Evolutionary conservation across 257 asterid species (phyloP).

Genomic region (Solanum raphanifolium): DNA sequence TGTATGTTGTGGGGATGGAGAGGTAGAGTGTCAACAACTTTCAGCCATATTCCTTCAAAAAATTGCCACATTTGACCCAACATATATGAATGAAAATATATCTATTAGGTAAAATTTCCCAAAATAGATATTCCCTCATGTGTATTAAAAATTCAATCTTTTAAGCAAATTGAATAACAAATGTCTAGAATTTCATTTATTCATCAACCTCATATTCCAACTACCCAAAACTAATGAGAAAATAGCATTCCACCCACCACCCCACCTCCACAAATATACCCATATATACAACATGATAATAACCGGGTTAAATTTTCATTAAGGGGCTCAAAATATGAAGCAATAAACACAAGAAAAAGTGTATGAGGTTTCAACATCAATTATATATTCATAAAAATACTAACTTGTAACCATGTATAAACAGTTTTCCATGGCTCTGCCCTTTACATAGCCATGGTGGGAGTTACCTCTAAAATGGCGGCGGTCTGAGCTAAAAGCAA

Average conservation of each 20-base stretch:
- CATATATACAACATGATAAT: not conserved
- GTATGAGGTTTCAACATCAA: rapidly evolving
- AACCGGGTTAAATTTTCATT: not conserved
- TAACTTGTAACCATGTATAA: not conserved
- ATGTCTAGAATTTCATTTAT: not conserved
- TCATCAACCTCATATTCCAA: not conserved
- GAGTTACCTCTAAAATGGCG: constrained; percentile 53
- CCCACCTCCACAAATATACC: not conserved
- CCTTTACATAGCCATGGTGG: not conserved
- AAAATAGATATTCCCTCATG: not conserved
- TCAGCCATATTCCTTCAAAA: not conserved
- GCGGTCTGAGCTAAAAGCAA: constrained; percentile 77
- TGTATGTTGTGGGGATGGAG: not conserved
- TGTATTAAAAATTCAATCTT: not conserved
- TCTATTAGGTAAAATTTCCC: not conserved
- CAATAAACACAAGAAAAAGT: not conserved
- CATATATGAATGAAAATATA: not conserved
- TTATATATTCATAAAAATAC: not conserved
- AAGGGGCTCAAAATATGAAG: not conserved
- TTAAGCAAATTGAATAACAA: not conserved
- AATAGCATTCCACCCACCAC: not conserved
- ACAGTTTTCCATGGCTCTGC: not conserved
- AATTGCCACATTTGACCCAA: not conserved
- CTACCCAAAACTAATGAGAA: not conserved
- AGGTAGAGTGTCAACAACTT: not conserved